phyloP scores from a whole-genome alignment of 2,329 filamentous ascomycete genomes.

The Tolypocladium ophioglossoides region DNA sequence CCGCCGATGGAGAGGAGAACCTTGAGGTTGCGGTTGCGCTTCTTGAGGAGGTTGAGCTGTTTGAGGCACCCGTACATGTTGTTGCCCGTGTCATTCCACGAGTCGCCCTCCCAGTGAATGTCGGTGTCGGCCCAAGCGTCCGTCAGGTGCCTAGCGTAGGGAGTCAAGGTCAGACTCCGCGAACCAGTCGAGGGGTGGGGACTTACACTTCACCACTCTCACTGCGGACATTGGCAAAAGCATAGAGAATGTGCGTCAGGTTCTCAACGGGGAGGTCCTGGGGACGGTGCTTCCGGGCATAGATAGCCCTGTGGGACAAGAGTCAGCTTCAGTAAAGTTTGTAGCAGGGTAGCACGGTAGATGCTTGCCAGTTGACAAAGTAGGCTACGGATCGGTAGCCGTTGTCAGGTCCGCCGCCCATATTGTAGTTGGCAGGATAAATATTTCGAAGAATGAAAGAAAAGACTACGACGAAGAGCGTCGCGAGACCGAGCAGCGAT shows the following conservation, averaged over 20 bases:
- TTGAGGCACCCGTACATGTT: conserved; percentile 87
- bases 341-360: background rate
- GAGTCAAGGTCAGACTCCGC: background rate
- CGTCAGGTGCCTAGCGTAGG: conserved; percentile 34
- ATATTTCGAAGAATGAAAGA: background rate
- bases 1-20: conserved; percentile 80
- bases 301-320: conserved; percentile 54
- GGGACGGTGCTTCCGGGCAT: conserved; percentile 74
- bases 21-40: conserved; percentile 71
- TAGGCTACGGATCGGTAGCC: conserved; percentile 61
- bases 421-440: background rate
- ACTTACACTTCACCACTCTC: conserved; percentile 69
- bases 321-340: conserved; percentile 8
- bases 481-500: background rate
- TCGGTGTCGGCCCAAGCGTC: conserved; percentile 59
- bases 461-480: background rate
- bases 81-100: conserved; percentile 59
- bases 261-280: conserved; percentile 72
- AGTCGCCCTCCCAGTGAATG: conserved; percentile 61
- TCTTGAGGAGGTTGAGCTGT: conserved; percentile 78
- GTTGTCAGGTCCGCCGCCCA: conserved; percentile 7
- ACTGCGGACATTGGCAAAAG: conserved; percentile 76
- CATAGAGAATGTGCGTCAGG: conserved; percentile 80
- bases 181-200: background rate
- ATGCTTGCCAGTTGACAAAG: conserved; percentile 55